Base-by-base conservation (phyloP, 768 basidiomycete genomes). In the Vararia minispora region DNA sequence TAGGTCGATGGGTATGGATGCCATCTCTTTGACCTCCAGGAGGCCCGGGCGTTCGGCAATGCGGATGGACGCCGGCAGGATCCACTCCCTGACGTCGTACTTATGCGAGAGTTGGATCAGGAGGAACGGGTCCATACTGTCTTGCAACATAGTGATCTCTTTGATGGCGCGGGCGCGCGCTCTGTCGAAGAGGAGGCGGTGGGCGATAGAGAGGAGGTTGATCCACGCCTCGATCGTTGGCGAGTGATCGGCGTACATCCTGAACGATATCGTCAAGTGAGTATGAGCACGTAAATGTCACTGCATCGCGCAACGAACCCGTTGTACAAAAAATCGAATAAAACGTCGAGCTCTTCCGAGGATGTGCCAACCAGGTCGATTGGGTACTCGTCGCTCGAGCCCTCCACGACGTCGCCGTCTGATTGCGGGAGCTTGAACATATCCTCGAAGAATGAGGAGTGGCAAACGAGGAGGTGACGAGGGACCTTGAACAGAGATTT, bases 401-500 rank as follows among this genome's bases (percentile, higher is more conserved):
- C 52, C 24, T 54, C 51, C 20, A 28, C 26, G n/a, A 28, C 23
- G 3, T 5, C 26, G 11, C 9, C 26, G 2, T 37, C 32, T 5
- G 17, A 9, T 6, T 20, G 9, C 13, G 45, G 22, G 3, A 42
- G 35, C 20, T 23, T 26, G 37, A 42, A 37, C 51, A 45, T 50
- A 29, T 35, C 47, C 38, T n/a, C 35, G 49, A 54, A 54, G 20
- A 47, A 37, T 6, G 29, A 33, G 9, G 52, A 52, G 28, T 45
- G 44, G 2, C 46, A 31, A 10, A 38, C 28, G 9, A 54, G 40
- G 25, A 41, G 43, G 37, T 43, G 35, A 7, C 47, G 45, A 30
- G 48, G 51, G 7, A 54, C 40, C 32, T 49, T 52, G 42, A 47
- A 52, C 9, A 39, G 36, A n/a, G n/a, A n/a, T n/a, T n/a, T n/a